Evolutionary conservation across 306 rosid species (phyloP).

Genomic region (Vigna trinervia): DNA sequence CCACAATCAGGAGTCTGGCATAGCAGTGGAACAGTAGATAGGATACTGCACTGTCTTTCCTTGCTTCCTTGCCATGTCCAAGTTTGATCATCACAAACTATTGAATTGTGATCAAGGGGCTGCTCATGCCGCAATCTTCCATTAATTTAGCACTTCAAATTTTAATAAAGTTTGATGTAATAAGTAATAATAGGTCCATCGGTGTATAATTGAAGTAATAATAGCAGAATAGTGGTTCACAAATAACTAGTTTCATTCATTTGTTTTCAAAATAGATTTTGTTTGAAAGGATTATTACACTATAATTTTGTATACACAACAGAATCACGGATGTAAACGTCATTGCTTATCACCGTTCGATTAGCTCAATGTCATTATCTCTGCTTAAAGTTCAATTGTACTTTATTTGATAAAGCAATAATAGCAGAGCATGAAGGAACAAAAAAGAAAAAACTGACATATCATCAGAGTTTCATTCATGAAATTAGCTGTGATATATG

Average conservation of each 20-base stretch:
- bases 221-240: neutral
- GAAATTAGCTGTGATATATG: too few species aligned
- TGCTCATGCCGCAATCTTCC: conserved; percentile 6
- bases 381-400: too few species aligned
- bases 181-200: neutral
- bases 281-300: neutral
- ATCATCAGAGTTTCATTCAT: too few species aligned
- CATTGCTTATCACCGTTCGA: too few species aligned
- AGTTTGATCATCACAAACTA: neutral
- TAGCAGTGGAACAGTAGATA: conserved; percentile 53
- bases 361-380: too few species aligned
- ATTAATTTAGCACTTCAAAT: neutral
- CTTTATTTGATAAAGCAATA: too few species aligned
- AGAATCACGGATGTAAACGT: too few species aligned
- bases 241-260: neutral
- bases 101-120: neutral
- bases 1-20: conserved; percentile 50
- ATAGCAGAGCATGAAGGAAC: too few species aligned
- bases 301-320: neutral
- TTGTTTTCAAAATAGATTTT: neutral
- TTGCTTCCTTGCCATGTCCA: neutral
- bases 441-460: too few species aligned
- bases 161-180: neutral
- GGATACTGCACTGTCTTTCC: neutral
- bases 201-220: conserved; percentile 12